These are phyloP conservation scores for Setaria viridis DNA, from an alignment of 202 grass and related monocot species.

Conservation along the genomic window DNA sequence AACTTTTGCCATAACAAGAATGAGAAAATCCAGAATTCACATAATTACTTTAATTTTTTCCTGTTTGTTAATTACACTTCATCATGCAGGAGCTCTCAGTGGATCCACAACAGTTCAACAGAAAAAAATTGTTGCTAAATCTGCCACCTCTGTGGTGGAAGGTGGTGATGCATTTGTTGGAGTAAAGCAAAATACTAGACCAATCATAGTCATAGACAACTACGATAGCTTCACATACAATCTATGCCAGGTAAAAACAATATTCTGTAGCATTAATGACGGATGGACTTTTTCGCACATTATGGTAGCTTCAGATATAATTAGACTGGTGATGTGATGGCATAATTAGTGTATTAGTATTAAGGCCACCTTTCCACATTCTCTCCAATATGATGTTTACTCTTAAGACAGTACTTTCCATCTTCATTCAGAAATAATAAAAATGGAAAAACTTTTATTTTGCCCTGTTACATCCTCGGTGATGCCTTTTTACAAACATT, in stretches of 20 bases:
- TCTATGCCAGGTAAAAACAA: slow-evolving; percentile 72
- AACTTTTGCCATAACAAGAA: neutral
- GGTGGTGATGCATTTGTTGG: slow-evolving; percentile 36
- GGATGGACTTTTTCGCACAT: neutral
- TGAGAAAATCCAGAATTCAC: neutral
- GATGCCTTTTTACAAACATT: neutral
- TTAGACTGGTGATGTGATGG: slow-evolving; percentile 41
- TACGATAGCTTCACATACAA: slow-evolving; percentile 91
- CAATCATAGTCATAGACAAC: slow-evolving; percentile 81
- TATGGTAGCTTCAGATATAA: slow-evolving; percentile 62
- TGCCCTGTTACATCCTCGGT: neutral
- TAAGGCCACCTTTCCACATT: neutral
- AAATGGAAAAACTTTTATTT: neutral
- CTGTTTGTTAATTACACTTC: slow-evolving; percentile 10
- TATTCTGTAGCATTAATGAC: slow-evolving; percentile 11
- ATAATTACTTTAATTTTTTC: neutral
- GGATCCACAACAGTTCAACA: slow-evolving; percentile 20
- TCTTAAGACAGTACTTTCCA: neutral
- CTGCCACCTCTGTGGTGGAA: slow-evolving; percentile 19
- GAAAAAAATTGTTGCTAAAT: slow-evolving; percentile 34
- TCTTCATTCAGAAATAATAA: neutral
- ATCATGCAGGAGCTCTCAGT: slow-evolving; percentile 19
- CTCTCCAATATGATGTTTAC: neutral
- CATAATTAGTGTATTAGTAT: neutral
- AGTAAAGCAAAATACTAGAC: slow-evolving; percentile 51